Conservation (phyloP, 768 basidiomycete genomes). For the Gloeophyllum trabeum region DNA sequence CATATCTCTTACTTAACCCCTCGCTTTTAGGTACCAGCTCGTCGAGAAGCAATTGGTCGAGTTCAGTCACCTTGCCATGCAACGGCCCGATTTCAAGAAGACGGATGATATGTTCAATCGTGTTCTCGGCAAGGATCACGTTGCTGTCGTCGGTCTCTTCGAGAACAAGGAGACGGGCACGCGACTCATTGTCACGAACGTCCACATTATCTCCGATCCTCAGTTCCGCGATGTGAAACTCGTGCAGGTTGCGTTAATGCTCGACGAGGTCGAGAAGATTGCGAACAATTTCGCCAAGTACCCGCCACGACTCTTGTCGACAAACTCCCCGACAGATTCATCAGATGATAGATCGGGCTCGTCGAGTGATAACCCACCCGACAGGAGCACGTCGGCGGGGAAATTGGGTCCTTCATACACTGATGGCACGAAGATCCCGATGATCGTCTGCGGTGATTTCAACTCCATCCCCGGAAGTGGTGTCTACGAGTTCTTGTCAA, state of each 20-base stretch:
- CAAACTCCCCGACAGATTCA: constrained; percentile 6
- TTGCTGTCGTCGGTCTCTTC: constrained; percentile 77
- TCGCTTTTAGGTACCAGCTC: constrained; percentile 61
- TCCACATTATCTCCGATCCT: constrained; percentile 91
- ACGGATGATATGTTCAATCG: constrained; percentile 99
- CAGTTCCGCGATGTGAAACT: constrained; percentile 93
- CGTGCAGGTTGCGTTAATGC: constrained; percentile 84
- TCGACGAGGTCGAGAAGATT: constrained; percentile 91
- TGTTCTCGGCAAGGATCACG: constrained; percentile 88
- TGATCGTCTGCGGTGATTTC: constrained; percentile 90
- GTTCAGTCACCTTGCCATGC: constrained; percentile 88
- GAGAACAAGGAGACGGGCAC: constrained; percentile 84
- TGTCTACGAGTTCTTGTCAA: constrained; percentile 83
- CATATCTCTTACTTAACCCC: constrained; percentile 1
- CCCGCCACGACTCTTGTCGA: constrained; percentile 50
- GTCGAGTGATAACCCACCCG: background rate
- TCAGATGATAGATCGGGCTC: too few species aligned
- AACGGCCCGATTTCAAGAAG: constrained; percentile 89
- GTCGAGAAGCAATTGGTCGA: constrained; percentile 92
- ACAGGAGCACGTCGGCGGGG: constrained; percentile 14
- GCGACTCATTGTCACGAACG: constrained; percentile 81
- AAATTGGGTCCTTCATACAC: constrained; percentile 59
- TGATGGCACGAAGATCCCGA: constrained; percentile 83
- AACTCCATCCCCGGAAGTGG: constrained; percentile 84
- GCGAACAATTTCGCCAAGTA: constrained; percentile 75